Conservation (phyloP, 129 eudicot genomes). For the Helichrysum umbraculigerum region DNA sequence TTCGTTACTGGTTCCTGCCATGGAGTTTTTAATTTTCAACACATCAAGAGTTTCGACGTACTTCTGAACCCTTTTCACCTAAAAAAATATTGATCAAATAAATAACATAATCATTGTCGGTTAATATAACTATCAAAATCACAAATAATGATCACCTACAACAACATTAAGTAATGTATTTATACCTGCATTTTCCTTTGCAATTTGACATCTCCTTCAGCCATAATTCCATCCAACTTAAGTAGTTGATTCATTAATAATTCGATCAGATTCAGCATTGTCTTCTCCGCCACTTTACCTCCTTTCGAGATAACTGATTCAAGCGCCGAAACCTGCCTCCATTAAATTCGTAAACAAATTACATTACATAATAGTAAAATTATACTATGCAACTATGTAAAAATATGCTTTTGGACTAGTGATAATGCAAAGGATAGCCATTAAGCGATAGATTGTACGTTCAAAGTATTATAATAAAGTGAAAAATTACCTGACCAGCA, state of each 20-base stretch:
- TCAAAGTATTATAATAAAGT: not conserved
- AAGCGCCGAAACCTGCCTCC: slow-evolving; percentile 62
- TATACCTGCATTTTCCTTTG: slow-evolving; percentile 91
- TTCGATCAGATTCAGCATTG: slow-evolving; percentile 58
- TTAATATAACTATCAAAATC: not conserved
- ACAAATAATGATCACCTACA: not conserved
- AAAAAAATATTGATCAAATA: slow-evolving; percentile 10
- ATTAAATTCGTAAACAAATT: not conserved
- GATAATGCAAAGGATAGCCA: not conserved
- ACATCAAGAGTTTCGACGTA: slow-evolving; percentile 86
- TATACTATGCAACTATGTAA: not conserved
- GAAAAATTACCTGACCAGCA: slow-evolving; percentile 72
- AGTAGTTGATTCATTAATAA: slow-evolving; percentile 80
- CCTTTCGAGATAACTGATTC: slow-evolving; percentile 82
- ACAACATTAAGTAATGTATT: not conserved
- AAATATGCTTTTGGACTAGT: not conserved
- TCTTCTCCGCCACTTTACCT: slow-evolving; percentile 76
- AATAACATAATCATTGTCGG: not conserved
- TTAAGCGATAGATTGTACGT: not conserved
- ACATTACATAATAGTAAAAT: not conserved
- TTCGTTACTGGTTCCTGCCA: slow-evolving; percentile 25
- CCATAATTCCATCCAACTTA: slow-evolving; percentile 71
- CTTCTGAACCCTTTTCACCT: slow-evolving; percentile 92
- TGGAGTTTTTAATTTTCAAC: slow-evolving; percentile 65
- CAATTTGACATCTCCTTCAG: slow-evolving; percentile 80